These are phyloP conservation scores for Fusarium cyanostomum DNA, from an alignment of 2,329 filamentous ascomycete species.

Conservation along the genomic window DNA sequence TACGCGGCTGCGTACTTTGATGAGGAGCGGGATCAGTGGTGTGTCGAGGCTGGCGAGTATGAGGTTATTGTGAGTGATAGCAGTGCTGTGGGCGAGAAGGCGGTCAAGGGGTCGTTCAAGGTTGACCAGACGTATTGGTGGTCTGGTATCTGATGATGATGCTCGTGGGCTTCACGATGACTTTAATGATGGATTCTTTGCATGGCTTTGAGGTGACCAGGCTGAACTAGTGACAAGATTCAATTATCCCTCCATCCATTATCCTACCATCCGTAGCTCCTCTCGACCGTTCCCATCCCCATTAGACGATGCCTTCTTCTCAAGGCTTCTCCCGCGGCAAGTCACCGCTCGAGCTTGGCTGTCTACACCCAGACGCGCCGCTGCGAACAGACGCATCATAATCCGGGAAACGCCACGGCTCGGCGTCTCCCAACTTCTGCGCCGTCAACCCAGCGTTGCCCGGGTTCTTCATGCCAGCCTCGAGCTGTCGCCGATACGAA, in stretches of 20 bases:
- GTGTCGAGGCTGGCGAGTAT: slow-evolving; percentile 72
- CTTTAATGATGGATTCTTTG: not conserved
- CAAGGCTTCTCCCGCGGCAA: not conserved
- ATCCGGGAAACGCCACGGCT: slow-evolving; percentile 24
- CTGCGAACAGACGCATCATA: not conserved
- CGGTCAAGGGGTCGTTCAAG: slow-evolving; percentile 62
- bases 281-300: too few relatives aligned
- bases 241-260: too few relatives aligned
- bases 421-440: slow-evolving; percentile 32
- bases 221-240: too few relatives aligned
- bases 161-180: not conserved
- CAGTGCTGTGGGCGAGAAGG: slow-evolving; percentile 59
- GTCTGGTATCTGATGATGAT: slow-evolving; percentile 60
- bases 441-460: slow-evolving; percentile 57
- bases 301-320: too few relatives aligned
- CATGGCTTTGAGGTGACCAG: too few relatives aligned
- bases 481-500: slow-evolving; percentile 64
- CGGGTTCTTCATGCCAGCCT: slow-evolving; percentile 61
- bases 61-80: slow-evolving; percentile 69
- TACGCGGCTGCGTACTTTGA: slow-evolving; percentile 77
- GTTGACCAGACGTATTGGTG: slow-evolving; percentile 73
- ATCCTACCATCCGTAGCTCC: too few relatives aligned
- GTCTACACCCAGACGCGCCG: not conserved
- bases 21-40: slow-evolving; percentile 72
- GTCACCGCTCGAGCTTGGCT: not conserved